These are phyloP conservation scores for Hypoxylon fragiforme DNA, from an alignment of 495 filamentous ascomycete genomes.

Conservation along the genomic window DNA sequence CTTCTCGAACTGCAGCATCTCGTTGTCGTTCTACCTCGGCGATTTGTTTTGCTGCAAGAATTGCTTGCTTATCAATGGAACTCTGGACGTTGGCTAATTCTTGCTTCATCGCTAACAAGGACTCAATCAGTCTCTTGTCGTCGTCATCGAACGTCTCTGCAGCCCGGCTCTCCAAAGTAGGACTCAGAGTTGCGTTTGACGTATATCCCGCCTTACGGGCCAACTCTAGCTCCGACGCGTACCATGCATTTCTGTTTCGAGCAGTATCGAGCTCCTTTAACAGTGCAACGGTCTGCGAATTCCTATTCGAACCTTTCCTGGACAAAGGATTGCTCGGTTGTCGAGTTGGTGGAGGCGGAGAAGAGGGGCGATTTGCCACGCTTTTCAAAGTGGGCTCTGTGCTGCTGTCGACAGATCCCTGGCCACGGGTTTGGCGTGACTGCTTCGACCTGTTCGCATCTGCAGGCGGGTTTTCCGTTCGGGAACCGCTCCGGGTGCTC, in stretches of 20 bases:
- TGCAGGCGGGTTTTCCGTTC: conserved; percentile 22
- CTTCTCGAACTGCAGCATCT: conserved; percentile 88
- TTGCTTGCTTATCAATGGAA: conserved; percentile 82
- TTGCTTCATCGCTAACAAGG: conserved; percentile 83
- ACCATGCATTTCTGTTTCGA: conserved; percentile 92
- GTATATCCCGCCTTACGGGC: conserved; percentile 86
- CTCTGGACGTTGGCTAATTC: conserved; percentile 83
- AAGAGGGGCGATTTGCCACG: conserved; percentile 48
- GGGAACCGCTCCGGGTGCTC: conserved; percentile 39
- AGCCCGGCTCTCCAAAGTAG: conserved; percentile 73
- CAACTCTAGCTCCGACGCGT: conserved; percentile 88
- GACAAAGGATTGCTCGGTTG: conserved; percentile 55
- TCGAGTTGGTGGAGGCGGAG: conserved; percentile 55
- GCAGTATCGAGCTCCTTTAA: conserved; percentile 81
- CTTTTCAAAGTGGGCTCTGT: conserved; percentile 50
- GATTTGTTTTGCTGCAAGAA: conserved; percentile 81
- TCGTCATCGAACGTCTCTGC: conserved; percentile 83
- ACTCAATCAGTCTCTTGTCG: conserved; percentile 89
- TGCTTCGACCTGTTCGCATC: conserved; percentile 42
- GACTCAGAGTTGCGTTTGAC: conserved; percentile 69
- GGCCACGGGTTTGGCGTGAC: conserved; percentile 43
- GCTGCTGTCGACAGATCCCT: conserved; percentile 55
- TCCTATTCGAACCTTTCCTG: conserved; percentile 54
- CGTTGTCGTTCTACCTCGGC: conserved; percentile 91
- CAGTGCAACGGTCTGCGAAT: conserved; percentile 63